A percentile compares a stretch with the other conserved stretches of the same genome.
These are phyloP conservation scores for Xerocomus brunneocitrinus DNA, from an alignment of 768 basidiomycete species.

Conservation along the genomic window DNA sequence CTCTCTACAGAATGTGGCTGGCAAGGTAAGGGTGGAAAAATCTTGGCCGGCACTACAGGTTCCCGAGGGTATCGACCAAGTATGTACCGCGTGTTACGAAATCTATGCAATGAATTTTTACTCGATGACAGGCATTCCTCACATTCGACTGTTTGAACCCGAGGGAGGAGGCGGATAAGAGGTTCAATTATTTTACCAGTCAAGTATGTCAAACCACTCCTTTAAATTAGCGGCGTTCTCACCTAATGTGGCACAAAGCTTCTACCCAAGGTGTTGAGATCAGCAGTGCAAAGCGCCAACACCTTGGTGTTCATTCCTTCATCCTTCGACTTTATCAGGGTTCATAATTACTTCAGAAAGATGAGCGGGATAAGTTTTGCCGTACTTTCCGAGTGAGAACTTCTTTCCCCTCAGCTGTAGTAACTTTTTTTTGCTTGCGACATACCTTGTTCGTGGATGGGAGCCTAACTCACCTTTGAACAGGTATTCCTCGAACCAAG, in stretches of 20 bases:
- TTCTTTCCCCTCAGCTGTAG: background rate
- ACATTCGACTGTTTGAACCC: slow-evolving; percentile 68
- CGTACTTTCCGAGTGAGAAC: slow-evolving; percentile 81
- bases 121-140: slow-evolving; percentile 53
- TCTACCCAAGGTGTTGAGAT: slow-evolving; percentile 79
- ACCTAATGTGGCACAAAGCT: slow-evolving; percentile 42
- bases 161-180: slow-evolving; percentile 78
- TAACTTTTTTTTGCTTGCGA: background rate
- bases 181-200: slow-evolving; percentile 83
- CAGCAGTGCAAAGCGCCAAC: slow-evolving; percentile 88
- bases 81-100: slow-evolving; percentile 29
- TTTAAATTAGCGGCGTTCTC: background rate
- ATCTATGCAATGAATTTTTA: background rate
- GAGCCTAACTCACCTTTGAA: background rate
- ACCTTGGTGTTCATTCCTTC: slow-evolving; percentile 89
- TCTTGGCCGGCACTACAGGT: slow-evolving; percentile 72
- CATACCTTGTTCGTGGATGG: background rate
- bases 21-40: slow-evolving; percentile 69
- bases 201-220: slow-evolving; percentile 47
- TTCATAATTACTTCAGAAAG: slow-evolving; percentile 84
- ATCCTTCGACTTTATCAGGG: slow-evolving; percentile 92
- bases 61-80: slow-evolving; percentile 80
- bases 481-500: slow-evolving; percentile 90
- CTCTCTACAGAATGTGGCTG: slow-evolving; percentile 77
- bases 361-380: slow-evolving; percentile 64